phyloP scores from a whole-genome alignment of 2,329 filamentous ascomycete genomes.

The Bimuria novae-zelandiae region DNA sequence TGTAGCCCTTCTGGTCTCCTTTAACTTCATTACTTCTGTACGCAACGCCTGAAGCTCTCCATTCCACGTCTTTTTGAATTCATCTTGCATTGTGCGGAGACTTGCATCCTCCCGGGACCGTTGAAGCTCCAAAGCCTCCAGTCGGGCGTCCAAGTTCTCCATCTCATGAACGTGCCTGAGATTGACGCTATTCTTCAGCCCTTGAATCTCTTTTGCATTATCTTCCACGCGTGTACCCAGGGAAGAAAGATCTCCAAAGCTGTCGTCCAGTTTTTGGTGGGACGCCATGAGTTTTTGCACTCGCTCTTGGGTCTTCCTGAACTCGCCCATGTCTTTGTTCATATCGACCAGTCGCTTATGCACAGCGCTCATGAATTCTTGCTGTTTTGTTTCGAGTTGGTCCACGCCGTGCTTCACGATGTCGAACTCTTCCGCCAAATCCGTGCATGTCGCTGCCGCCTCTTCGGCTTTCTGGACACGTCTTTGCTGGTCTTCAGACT shows the following conservation, averaged over 20 bases:
- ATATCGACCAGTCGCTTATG: background rate
- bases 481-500: conserved; percentile 2
- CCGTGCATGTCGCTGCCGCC: background rate
- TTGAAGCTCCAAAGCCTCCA: conserved; percentile 2
- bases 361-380: background rate
- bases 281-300: conserved; percentile 2
- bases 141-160: background rate
- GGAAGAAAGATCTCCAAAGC: background rate
- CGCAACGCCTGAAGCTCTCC: background rate
- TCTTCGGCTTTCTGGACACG: conserved; percentile 1
- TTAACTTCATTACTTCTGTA: background rate
- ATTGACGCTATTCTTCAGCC: background rate
- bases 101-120: background rate
- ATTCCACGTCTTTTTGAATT: background rate
- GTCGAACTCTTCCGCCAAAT: background rate
- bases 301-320: conserved; percentile 4
- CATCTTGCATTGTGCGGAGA: background rate
- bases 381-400: background rate
- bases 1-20: background rate
- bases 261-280: background rate
- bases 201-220: background rate
- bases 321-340: conserved; percentile 3
- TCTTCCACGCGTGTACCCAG: background rate
- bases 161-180: conserved; percentile 3
- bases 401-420: conserved; percentile 2